phyloP scores from a whole-genome alignment of 495 filamentous ascomycete species.

The Aspergillus cristatus region DNA sequence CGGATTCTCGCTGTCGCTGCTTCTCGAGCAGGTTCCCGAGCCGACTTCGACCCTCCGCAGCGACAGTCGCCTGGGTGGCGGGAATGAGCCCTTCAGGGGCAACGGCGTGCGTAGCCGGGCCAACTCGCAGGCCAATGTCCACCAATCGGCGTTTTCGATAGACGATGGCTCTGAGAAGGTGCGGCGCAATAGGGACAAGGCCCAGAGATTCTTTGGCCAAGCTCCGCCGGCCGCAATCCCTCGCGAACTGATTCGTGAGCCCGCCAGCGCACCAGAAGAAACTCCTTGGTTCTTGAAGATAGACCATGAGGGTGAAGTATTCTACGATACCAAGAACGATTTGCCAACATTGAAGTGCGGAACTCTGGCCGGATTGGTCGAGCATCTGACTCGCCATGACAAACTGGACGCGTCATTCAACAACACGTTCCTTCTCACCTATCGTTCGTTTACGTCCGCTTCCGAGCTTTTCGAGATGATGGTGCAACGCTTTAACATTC shows the following conservation, averaged over 20 bases:
- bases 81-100: slow-evolving; percentile 18
- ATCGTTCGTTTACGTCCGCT: slow-evolving; percentile 87
- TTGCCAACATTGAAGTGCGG: slow-evolving; percentile 75
- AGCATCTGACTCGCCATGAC: slow-evolving; percentile 92
- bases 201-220: slow-evolving; percentile 84
- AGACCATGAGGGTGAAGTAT: slow-evolving; percentile 83
- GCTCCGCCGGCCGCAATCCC: slow-evolving; percentile 49
- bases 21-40: slow-evolving; percentile 68
- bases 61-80: slow-evolving; percentile 30
- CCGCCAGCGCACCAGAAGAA: slow-evolving; percentile 54
- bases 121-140: slow-evolving; percentile 26
- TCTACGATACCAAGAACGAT: slow-evolving; percentile 71
- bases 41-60: slow-evolving; percentile 16
- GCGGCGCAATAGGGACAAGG: slow-evolving; percentile 68
- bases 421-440: slow-evolving; percentile 94
- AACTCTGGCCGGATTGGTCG: slow-evolving; percentile 81
- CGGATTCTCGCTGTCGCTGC: slow-evolving; percentile 74
- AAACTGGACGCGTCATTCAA: slow-evolving; percentile 93
- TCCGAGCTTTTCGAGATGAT: slow-evolving; percentile 87
- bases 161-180: slow-evolving; percentile 46
- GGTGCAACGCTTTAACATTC: slow-evolving; percentile 81
- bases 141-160: slow-evolving; percentile 37
- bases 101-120: slow-evolving; percentile 21
- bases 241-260: slow-evolving; percentile 34
- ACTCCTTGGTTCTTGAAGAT: slow-evolving; percentile 75